These are phyloP conservation scores for Leishmania tarentolae DNA, from an alignment of 208 protist species.

Conservation along the genomic window DNA sequence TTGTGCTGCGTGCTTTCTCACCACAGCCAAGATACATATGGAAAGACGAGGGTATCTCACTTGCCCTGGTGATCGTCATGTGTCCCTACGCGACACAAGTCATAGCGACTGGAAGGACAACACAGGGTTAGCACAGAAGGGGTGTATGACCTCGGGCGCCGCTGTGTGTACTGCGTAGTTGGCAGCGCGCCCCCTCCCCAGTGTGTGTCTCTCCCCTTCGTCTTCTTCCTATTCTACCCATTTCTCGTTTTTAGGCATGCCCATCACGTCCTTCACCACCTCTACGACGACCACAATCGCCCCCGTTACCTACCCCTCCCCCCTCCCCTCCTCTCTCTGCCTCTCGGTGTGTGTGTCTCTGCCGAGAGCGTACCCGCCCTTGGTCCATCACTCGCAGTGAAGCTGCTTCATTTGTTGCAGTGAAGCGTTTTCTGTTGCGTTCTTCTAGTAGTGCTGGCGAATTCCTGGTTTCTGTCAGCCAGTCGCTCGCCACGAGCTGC, in stretches of 20 bases:
- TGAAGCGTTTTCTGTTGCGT: background rate
- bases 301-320: background rate
- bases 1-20: background rate
- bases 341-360: background rate
- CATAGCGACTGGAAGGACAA: background rate
- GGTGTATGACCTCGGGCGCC: background rate
- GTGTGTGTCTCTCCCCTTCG: background rate
- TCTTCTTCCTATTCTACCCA: background rate
- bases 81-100: background rate
- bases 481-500: background rate
- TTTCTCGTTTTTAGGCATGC: background rate
- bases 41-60: background rate
- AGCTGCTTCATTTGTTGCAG: background rate
- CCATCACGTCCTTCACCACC: background rate
- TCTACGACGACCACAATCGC: background rate
- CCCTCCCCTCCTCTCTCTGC: background rate
- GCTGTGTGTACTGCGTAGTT: background rate
- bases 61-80: background rate
- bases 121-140: background rate
- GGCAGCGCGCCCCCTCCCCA: background rate
- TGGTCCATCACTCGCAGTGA: background rate
- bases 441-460: background rate
- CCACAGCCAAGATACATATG: background rate
- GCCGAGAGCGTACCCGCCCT: background rate
- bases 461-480: background rate